Percentiles rank a stretch among this genome's conserved stretches.
These are phyloP conservation scores for Lyophyllum atratum DNA, from an alignment of 768 basidiomycete genomes.

Conservation along the genomic window DNA sequence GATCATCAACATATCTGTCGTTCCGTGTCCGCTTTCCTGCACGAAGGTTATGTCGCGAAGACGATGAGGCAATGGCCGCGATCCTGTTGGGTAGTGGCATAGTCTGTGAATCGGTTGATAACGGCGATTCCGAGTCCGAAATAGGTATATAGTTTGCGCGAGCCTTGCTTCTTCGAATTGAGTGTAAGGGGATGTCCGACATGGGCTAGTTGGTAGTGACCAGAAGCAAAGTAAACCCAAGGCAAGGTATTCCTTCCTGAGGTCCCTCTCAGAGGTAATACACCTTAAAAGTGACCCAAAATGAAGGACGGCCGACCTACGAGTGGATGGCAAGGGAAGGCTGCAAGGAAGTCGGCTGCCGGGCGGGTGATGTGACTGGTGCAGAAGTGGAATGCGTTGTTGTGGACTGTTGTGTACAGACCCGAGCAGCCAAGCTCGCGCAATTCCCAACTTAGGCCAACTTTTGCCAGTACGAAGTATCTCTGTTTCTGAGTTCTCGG, in stretches of 20 bases:
- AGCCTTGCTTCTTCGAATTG: constrained; percentile 53
- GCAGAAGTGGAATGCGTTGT: no score
- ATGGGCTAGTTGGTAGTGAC: constrained; percentile 28
- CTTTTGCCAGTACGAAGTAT: no score
- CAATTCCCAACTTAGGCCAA: no score
- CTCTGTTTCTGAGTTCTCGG: no score
- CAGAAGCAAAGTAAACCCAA: not conserved
- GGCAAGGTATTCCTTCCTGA: not conserved
- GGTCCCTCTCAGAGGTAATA: not conserved
- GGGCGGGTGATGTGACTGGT: no score
- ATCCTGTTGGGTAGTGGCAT: constrained; percentile 29
- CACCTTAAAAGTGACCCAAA: not conserved
- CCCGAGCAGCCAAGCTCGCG: not conserved
- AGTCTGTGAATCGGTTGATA: constrained; percentile 20
- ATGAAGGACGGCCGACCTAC: not conserved
- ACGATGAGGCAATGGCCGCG: constrained; percentile 27
- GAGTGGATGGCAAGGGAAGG: no score
- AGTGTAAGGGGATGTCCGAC: constrained; percentile 75
- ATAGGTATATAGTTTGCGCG: constrained; percentile 51
- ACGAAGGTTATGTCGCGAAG: constrained; percentile 23
- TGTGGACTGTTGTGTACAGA: constrained; percentile 5
- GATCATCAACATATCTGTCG: constrained; percentile 63
- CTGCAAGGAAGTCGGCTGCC: no score
- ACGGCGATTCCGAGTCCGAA: constrained; percentile 26
- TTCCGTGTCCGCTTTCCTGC: constrained; percentile 45